phyloP scores from a whole-genome alignment of 768 basidiomycete species.

The Naganishia vishniacii region DNA sequence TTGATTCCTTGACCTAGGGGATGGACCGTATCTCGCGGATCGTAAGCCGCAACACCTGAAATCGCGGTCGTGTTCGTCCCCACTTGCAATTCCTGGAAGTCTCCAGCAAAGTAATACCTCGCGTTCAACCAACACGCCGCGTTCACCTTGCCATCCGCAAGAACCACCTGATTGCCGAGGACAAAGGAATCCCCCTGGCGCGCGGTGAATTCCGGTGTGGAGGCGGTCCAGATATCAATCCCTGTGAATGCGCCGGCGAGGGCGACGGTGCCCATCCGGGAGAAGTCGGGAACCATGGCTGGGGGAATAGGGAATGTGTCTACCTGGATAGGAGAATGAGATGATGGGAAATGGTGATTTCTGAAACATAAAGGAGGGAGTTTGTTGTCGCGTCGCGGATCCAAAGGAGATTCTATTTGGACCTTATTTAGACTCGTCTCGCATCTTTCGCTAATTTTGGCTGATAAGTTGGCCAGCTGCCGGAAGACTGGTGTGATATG shows the following conservation, averaged over 20 bases:
- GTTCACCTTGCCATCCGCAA: too few species aligned
- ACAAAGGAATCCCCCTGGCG: conserved; percentile 47
- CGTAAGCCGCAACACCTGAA: neutral
- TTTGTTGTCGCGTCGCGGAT: neutral
- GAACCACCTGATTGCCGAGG: too few species aligned
- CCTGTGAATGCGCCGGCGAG: conserved; percentile 84
- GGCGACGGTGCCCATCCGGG: conserved; percentile 84
- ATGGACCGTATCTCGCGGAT: neutral
- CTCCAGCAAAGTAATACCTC: conserved; percentile 73
- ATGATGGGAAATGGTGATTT: neutral
- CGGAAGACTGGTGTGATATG: too few species aligned
- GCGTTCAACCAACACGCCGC: conserved; percentile 38
- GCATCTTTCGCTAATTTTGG: too few species aligned
- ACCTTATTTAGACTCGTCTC: too few species aligned
- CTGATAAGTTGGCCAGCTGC: too few species aligned
- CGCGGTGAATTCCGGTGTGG: conserved; percentile 60
- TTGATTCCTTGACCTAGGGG: neutral
- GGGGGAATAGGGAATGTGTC: neutral
- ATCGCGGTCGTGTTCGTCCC: neutral
- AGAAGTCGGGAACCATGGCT: conserved; percentile 53
- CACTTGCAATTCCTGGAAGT: conserved; percentile 52
- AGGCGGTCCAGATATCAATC: conserved; percentile 61
- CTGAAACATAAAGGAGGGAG: neutral
- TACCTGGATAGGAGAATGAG: neutral
- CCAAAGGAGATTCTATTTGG: too few species aligned